A percentile compares a stretch with the other conserved stretches of the same genome.
Evolutionary conservation across 2,329 filamentous ascomycete species (phyloP).

Genomic region (Fusarium poae): DNA sequence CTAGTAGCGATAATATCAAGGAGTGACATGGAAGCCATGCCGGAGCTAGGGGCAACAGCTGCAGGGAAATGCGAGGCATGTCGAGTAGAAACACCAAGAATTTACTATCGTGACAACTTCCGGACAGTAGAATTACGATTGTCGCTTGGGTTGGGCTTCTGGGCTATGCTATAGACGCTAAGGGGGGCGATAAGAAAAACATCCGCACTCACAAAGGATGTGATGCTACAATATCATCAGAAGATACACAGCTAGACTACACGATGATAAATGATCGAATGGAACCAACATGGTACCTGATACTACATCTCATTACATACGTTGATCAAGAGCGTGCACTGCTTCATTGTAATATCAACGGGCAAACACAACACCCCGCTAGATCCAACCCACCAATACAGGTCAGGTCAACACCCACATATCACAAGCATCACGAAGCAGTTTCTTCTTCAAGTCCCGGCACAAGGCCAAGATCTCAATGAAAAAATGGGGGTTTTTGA

Average conservation of each 20-base stretch:
- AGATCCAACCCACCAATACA: background rate
- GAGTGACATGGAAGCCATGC: background rate
- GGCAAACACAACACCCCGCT: background rate
- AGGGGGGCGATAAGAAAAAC: background rate
- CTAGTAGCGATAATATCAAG: background rate
- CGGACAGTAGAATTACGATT: accelerated
- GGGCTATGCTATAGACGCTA: background rate
- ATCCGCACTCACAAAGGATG: background rate
- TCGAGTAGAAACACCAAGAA: background rate
- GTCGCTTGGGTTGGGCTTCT: accelerated
- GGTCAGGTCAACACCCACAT: background rate
- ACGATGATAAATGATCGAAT: too few species aligned
- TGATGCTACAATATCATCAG: background rate
- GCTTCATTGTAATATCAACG: background rate
- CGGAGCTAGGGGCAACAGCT: background rate
- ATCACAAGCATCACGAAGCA: background rate
- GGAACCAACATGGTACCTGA: background rate
- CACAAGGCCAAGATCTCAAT: slow-evolving; percentile 35
- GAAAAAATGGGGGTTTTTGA: slow-evolving; percentile 31
- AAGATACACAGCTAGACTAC: background rate
- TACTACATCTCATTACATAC: background rate
- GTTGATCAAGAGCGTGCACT: background rate
- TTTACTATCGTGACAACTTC: background rate
- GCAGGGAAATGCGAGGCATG: background rate
- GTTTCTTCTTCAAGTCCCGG: slow-evolving; percentile 42